A percentile compares a stretch with the other conserved stretches of the same genome.
These are phyloP conservation scores for Acanthamoeba triangularis DNA, from an alignment of 208 protist genomes.

Conservation along the genomic window DNA sequence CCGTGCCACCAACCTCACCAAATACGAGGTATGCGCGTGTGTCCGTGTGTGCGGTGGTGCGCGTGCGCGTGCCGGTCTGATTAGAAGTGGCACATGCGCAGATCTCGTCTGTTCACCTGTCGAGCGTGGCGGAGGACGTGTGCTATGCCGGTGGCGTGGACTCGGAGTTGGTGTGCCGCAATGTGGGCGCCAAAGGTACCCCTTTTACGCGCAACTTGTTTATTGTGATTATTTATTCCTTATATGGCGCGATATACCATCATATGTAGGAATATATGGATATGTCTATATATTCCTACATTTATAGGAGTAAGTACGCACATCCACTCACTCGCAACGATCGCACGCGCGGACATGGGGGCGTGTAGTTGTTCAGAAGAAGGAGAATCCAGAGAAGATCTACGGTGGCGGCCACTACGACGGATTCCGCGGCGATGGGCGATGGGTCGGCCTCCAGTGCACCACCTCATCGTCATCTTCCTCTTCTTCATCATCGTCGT, in stretches of 20 bases:
- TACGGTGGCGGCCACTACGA: slow-evolving; percentile 33
- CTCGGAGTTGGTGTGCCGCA: slow-evolving; percentile 1
- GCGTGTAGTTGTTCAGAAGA: not conserved
- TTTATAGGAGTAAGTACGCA: too few relatives aligned
- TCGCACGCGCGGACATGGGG: not conserved
- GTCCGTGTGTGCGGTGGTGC: too few relatives aligned
- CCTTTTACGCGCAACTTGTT: too few relatives aligned
- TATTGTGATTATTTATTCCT: too few relatives aligned
- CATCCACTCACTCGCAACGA: too few relatives aligned
- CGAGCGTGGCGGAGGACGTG: not conserved
- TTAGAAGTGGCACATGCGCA: not conserved
- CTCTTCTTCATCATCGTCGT: too few relatives aligned
- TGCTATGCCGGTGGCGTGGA: slow-evolving; percentile 33
- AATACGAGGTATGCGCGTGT: not conserved
- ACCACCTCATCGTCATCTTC: not conserved
- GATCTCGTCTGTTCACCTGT: slow-evolving; percentile 15
- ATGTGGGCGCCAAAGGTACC: slow-evolving; percentile 6
- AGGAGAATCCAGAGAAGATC: slow-evolving; percentile 37
- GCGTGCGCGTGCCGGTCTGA: too few relatives aligned
- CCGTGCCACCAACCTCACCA: slow-evolving; percentile 28
- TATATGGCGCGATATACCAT: too few relatives aligned
- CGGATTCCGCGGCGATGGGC: slow-evolving; percentile 17
- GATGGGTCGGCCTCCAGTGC: slow-evolving; percentile 28
- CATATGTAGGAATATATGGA: too few relatives aligned
- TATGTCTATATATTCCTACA: not conserved